Evolutionary conservation across 2,329 filamentous ascomycete species (phyloP).

Genomic region (Alternaria ventricosa): DNA sequence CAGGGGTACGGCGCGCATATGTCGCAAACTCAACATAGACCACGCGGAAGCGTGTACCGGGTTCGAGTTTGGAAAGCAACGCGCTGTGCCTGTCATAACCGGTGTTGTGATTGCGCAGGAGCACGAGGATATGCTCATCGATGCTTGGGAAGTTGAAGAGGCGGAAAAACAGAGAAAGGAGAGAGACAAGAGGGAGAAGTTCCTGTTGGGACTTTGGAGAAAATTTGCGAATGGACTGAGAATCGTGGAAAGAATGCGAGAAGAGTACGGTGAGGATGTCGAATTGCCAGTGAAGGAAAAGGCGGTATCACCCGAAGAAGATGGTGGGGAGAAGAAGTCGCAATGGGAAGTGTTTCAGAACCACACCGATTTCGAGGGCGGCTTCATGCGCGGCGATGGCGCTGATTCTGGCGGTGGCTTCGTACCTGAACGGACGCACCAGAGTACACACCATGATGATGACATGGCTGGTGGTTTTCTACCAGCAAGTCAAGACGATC

Average conservation of each 20-base stretch:
- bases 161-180: constrained; percentile 78
- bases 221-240: constrained; percentile 86
- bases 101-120: constrained; percentile 89
- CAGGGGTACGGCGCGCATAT: constrained; percentile 77
- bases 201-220: constrained; percentile 78
- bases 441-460: constrained; percentile 20
- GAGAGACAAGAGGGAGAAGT: constrained; percentile 79
- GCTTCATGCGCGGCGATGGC: constrained; percentile 48
- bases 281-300: constrained; percentile 71
- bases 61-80: constrained; percentile 94
- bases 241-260: constrained; percentile 62
- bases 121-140: constrained; percentile 74
- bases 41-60: constrained; percentile 94
- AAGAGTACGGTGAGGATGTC: constrained; percentile 41
- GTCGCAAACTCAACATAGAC: constrained; percentile 83
- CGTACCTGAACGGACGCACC: constrained; percentile 17
- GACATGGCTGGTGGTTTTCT: constrained; percentile 47
- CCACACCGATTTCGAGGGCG: constrained; percentile 49
- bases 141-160: constrained; percentile 75
- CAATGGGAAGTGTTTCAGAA: constrained; percentile 44
- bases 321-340: constrained; percentile 61
- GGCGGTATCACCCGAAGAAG: constrained; percentile 47
- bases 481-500: constrained; percentile 44
- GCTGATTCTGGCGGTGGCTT: constrained; percentile 17
- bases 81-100: constrained; percentile 89